These are phyloP conservation scores for Agaricus blazei DNA, from an alignment of 768 basidiomycete species.

Conservation along the genomic window DNA sequence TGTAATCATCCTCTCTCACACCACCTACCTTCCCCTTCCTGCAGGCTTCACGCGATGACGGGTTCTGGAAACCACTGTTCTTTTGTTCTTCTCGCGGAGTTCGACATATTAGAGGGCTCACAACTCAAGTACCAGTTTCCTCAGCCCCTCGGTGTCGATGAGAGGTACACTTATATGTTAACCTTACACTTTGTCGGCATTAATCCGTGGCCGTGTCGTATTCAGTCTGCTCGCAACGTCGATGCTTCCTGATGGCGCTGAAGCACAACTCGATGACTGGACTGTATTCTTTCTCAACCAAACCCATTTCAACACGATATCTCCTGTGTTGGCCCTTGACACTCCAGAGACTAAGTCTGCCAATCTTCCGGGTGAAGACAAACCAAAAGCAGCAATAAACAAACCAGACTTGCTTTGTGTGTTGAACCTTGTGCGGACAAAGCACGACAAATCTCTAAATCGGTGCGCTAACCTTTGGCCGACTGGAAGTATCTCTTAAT, in stretches of 20 bases:
- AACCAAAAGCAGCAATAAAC: conserved; percentile 17
- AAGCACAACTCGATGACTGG: conserved; percentile 94
- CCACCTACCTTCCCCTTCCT: background rate
- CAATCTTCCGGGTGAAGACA: conserved; percentile 30
- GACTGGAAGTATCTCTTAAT: background rate
- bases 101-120: conserved; percentile 94
- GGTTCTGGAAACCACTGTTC: conserved; percentile 75
- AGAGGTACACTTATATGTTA: conserved; percentile 50
- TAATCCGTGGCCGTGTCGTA: conserved; percentile 13
- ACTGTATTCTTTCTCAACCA: conserved; percentile 98
- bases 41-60: conserved; percentile 32
- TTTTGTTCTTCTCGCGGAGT: conserved; percentile 96
- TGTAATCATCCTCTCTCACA: background rate
- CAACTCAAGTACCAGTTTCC: conserved; percentile 96
- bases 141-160: conserved; percentile 89
- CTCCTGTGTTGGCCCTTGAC: conserved; percentile 74
- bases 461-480: conserved; percentile 40
- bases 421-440: conserved; percentile 86
- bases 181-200: background rate
- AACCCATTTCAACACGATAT: conserved; percentile 81
- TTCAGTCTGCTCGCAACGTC: conserved; percentile 86
- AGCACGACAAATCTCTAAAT: conserved; percentile 79
- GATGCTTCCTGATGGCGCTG: conserved; percentile 98
- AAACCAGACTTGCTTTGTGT: conserved; percentile 73
- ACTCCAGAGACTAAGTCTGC: conserved; percentile 38